phyloP scores from a whole-genome alignment of 2,329 filamentous ascomycete genomes.

The Gliomastix tumulicola region DNA sequence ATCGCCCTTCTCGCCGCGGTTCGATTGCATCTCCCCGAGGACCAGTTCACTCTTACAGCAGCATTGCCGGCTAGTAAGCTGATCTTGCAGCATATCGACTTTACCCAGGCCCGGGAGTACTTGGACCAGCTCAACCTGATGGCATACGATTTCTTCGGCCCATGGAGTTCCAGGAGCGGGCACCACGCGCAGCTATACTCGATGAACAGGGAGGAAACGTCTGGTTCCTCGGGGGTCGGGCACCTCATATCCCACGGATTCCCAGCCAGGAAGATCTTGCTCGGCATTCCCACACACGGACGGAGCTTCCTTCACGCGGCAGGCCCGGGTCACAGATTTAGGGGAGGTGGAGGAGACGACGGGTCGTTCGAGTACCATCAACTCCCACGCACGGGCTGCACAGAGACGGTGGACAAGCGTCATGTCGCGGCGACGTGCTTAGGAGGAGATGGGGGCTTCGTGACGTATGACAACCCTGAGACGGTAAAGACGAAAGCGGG shows the following conservation, averaged over 20 bases:
- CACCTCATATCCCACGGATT: constrained; percentile 62
- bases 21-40: constrained; percentile 60
- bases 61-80: constrained; percentile 63
- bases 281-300: constrained; percentile 71
- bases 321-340: constrained; percentile 57
- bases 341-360: constrained; percentile 54
- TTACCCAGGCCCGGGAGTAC: constrained; percentile 53
- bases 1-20: constrained; percentile 59
- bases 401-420: constrained; percentile 61
- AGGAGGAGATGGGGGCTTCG: constrained; percentile 68
- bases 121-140: constrained; percentile 73
- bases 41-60: constrained; percentile 63
- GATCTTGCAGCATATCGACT: constrained; percentile 62
- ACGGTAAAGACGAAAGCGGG: constrained; percentile 70
- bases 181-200: constrained; percentile 72
- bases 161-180: constrained; percentile 60
- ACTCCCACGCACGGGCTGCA: constrained; percentile 53
- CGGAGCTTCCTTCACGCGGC: constrained; percentile 63
- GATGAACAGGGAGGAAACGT: constrained; percentile 52
- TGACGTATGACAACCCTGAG: constrained; percentile 72
- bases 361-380: constrained; percentile 69
- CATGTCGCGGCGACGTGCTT: constrained; percentile 65
- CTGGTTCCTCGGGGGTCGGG: constrained; percentile 58
- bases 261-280: constrained; percentile 61
- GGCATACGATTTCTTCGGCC: constrained; percentile 72